Evolutionary conservation across 2,329 filamentous ascomycete genomes (phyloP).

Genomic region (Colletotrichum costaricense): DNA sequence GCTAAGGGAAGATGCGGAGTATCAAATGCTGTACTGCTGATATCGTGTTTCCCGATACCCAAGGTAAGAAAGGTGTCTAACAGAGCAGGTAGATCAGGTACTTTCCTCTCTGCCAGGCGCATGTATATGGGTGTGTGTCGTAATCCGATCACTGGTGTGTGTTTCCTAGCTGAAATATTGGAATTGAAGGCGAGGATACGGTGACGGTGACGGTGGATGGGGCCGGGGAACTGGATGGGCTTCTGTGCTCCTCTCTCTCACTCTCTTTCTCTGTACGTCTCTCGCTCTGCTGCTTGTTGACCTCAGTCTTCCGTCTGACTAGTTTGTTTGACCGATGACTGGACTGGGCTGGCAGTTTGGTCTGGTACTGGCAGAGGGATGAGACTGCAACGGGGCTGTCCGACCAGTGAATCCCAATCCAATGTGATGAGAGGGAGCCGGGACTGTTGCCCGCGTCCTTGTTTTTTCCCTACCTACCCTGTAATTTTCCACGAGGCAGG

Average conservation of each 20-base stretch:
- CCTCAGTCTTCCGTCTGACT: not conserved
- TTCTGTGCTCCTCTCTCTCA: not conserved
- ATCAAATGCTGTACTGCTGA: constrained; percentile 11
- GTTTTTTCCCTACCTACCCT: constrained; percentile 5
- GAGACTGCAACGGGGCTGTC: constrained; percentile 18
- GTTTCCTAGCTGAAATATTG: constrained; percentile 23
- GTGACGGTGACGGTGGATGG: constrained; percentile 13
- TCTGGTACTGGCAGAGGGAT: constrained; percentile 1
- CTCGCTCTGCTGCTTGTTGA: not conserved
- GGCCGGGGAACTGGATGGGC: constrained; percentile 5
- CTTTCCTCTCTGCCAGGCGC: not conserved
- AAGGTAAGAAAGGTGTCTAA: not conserved
- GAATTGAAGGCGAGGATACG: not conserved
- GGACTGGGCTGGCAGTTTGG: not conserved
- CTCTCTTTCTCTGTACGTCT: not conserved
- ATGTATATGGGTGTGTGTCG: constrained; percentile 11
- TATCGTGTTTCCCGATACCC: constrained; percentile 17
- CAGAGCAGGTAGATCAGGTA: not conserved
- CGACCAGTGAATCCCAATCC: constrained; percentile 5
- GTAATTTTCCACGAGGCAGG: constrained; percentile 4
- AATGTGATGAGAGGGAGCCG: constrained; percentile 20
- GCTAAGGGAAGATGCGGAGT: constrained; percentile 11
- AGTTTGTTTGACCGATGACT: constrained; percentile 5
- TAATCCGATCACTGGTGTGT: not conserved
- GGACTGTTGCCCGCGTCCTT: constrained; percentile 28